Evolutionary conservation across 140 eudicot species (phyloP).

Genomic region (Senecio squalidus): DNA sequence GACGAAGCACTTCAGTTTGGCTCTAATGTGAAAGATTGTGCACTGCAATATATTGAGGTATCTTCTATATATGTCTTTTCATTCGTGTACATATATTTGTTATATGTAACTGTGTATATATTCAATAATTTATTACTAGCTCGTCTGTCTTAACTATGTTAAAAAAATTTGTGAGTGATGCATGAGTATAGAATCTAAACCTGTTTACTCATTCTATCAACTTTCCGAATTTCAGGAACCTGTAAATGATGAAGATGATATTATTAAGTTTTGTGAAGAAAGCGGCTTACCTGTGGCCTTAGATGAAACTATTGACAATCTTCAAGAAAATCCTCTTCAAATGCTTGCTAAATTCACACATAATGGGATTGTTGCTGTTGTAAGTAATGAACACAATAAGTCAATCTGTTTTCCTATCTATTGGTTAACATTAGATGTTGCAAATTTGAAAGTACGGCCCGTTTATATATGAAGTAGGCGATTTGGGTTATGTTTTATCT

Average conservation of each 20-base stretch:
- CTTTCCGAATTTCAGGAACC: constrained; percentile 67
- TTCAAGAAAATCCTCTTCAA: constrained; percentile 50
- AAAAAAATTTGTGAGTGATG: background rate
- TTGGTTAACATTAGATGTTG: background rate
- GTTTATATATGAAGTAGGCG: background rate
- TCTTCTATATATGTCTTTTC: background rate
- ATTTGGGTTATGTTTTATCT: background rate
- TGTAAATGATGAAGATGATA: constrained; percentile 62
- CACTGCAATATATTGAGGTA: constrained; percentile 90
- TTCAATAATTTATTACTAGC: background rate
- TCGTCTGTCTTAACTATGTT: background rate
- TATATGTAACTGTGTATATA: background rate
- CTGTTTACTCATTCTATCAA: background rate
- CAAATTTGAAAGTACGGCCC: background rate
- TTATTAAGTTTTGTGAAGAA: constrained; percentile 78
- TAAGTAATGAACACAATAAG: constrained; percentile 29
- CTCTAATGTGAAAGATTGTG: constrained; percentile 45
- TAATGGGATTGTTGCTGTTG: constrained; percentile 72
- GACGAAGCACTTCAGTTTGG: constrained; percentile 69
- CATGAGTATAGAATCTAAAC: constrained; percentile 4
- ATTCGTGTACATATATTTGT: background rate
- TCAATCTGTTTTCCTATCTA: background rate
- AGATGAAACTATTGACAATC: constrained; percentile 74
- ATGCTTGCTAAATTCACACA: constrained; percentile 60
- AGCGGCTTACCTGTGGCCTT: constrained; percentile 89